Evolutionary conservation across 768 basidiomycete species (phyloP), one percentile per base, ranked within the genome.

Genomic region (Gymnopilus dilepis): DNA sequence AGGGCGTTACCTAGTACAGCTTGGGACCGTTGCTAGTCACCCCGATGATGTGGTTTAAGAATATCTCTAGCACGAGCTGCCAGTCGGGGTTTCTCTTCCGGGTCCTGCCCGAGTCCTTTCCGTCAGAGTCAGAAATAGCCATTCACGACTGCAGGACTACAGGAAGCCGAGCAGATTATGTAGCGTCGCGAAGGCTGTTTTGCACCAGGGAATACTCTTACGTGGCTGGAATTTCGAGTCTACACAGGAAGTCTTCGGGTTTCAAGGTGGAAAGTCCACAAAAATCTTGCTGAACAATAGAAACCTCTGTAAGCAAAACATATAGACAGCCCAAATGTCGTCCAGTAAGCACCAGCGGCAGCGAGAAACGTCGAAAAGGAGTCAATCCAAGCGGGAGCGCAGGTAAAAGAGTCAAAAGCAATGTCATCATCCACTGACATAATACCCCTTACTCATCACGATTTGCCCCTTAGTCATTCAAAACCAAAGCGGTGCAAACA

Each of bases 401-500:
- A 34, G 19, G 26, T n/a, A 53, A 19, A 53, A 15, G 4, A 8
- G 33, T n/a, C 21, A 31, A 6, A 21, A 53, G 12, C 17, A 7
- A 38, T 53, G 52, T 37, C 52, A 54, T 54, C 52, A 54, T 22
- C 26, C 21, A 37, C 52, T 54, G 7, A 54, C 37, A 19, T 15
- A 54, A 54, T n/a, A 2, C 28, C 31, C 19, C n/a, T 53, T 53
- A 53, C 52, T 53, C 52, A 53, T 57, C 40, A 6, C 7, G 17
- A 57, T 33, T n/a, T 15, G 9, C 11, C 15, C 19, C 56, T 57
- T 43, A 57, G 28, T 57, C 31, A 57, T 45, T 11, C 19, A n/a
- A 30, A 33, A n/a, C 13, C 56, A 57, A 57, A 57, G 41, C 42
- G 26, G 56, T 45, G 28, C 56, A 57, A 57, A 57, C 33, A 57